Evolutionary conservation across 441 rosid genomes (phyloP), one percentile per base, ranked within the genome.

Genomic region (Aquilaria agallochum): DNA sequence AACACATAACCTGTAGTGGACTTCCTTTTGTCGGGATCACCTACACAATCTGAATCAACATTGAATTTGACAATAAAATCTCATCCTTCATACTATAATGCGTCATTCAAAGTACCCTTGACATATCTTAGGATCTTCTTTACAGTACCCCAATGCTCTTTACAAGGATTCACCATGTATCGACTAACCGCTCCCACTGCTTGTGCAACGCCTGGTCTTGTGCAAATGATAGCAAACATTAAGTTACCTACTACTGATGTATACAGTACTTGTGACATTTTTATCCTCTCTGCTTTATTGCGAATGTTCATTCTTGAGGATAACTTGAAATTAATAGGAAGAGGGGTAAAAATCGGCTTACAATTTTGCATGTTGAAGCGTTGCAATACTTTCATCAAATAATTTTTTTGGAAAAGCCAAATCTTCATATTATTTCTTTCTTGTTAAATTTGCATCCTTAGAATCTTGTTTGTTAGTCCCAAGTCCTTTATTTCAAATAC

Each of bases 191-290:
- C 48, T 27, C 51, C 36, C 11, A 55, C 20, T 55, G 9, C 64
- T 45, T 47, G 49, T 11, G 54, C 5, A 14, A 51, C 6, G 1
- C 53, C 31, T n/a, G 49, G 57, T 56, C 33, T 56, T 11, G 50
- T 46, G 31, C 62, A 48, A 1, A 56, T 20, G 48, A 48, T 65
- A 11, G 47, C 47, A 27, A 42, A 65, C 55, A 64, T 64, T 9
- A 64, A 10, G 32, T 46, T 55, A 4, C 45, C 59, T n/a, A 64
- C 33, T 27, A 11, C 49, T 47, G 9, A 56, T 46, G 55, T 44
- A 59, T 62, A 36, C 14, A 34, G n/a, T 52, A 62, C 34, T 62
- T 11, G 32, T 34, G 68, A 64, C 67, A 64, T 64, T 5, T 55
- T 13, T 31, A n/a, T 53, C 52, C 56, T 64, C 60, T 55, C 40